phyloP scores from a whole-genome alignment of 192 early-diverging fungal genomes.

The Cetraspora pellucida region DNA sequence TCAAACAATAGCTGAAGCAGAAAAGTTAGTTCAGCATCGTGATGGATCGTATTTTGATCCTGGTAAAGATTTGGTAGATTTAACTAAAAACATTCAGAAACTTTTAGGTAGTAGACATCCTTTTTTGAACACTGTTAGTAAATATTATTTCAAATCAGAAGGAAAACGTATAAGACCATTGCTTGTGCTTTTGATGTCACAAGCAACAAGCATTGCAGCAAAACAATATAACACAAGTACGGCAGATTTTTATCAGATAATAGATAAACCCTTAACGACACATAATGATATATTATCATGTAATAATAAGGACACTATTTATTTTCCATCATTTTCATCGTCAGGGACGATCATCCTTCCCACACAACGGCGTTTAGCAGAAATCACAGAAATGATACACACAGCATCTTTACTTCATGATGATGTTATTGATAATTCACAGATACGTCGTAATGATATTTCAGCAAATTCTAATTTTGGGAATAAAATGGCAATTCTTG shows the following conservation, averaged over 20 bases:
- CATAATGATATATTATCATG: not conserved
- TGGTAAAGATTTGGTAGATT: conserved; percentile 79
- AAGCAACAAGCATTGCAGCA: conserved; percentile 75
- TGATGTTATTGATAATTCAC: conserved; percentile 76
- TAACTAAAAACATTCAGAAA: conserved; percentile 82
- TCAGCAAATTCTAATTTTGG: conserved; percentile 88
- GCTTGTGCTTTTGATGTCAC: conserved; percentile 85
- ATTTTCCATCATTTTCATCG: conserved; percentile 33
- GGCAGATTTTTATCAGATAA: conserved; percentile 58
- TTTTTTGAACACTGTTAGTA: conserved; percentile 83
- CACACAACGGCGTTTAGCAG: conserved; percentile 88
- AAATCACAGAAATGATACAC: conserved; percentile 99
- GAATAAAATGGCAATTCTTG: conserved; percentile 97
- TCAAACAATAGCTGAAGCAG: conserved; percentile 56
- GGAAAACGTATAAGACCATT: conserved; percentile 94
- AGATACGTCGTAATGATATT: conserved; percentile 71
- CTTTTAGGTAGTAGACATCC: conserved; percentile 88
- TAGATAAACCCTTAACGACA: conserved; percentile 63
- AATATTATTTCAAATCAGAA: conserved; percentile 85
- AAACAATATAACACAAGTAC: conserved; percentile 49
- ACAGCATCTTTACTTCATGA: conserved; percentile 95
- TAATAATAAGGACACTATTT: conserved; percentile 1
- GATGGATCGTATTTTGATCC: conserved; percentile 64
- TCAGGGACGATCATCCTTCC: conserved; percentile 65
- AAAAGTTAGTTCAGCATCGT: conserved; percentile 50